Percentiles rank a stretch among this genome's conserved stretches.
These are phyloP conservation scores for Candida smagusa DNA, from an alignment of 1,139 yeast genomes.

Conservation along the genomic window DNA sequence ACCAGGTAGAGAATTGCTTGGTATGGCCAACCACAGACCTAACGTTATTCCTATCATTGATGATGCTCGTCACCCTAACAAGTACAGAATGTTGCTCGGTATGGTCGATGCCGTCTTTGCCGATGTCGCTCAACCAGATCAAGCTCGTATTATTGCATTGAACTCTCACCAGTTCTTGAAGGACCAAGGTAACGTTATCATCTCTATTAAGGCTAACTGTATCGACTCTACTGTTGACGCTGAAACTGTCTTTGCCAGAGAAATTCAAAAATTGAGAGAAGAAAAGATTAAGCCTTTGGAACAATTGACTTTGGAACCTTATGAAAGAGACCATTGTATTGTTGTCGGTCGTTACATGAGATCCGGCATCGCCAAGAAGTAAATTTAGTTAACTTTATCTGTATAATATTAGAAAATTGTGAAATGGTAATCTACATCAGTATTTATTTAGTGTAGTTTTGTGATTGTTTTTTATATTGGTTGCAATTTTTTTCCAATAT, in stretches of 20 bases:
- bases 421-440: neutral
- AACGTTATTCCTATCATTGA: slow-evolving; percentile 97
- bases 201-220: slow-evolving; percentile 99
- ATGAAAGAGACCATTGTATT: slow-evolving; percentile 99
- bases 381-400: slow-evolving; percentile 23
- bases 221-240: slow-evolving; percentile 99
- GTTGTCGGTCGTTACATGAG: slow-evolving; percentile 96
- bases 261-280: slow-evolving; percentile 97
- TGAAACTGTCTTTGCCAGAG: slow-evolving; percentile 98
- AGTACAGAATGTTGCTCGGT: slow-evolving; percentile 97
- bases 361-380: slow-evolving; percentile 71
- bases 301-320: slow-evolving; percentile 97
- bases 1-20: slow-evolving; percentile 98
- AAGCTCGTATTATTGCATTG: slow-evolving; percentile 98
- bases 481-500: too few relatives aligned
- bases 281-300: slow-evolving; percentile 98
- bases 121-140: slow-evolving; percentile 99
- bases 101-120: slow-evolving; percentile 99
- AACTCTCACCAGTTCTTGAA: slow-evolving; percentile 97
- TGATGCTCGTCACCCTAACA: slow-evolving; percentile 99
- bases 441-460: too few relatives aligned
- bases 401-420: neutral
- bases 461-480: too few relatives aligned
- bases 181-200: slow-evolving; percentile 97
- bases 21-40: slow-evolving; percentile 99